Evolutionary conservation across 352 stramenopile species (phyloP), one percentile per base, ranked within the genome.

Genomic region (Phytopythium oedochilum): DNA sequence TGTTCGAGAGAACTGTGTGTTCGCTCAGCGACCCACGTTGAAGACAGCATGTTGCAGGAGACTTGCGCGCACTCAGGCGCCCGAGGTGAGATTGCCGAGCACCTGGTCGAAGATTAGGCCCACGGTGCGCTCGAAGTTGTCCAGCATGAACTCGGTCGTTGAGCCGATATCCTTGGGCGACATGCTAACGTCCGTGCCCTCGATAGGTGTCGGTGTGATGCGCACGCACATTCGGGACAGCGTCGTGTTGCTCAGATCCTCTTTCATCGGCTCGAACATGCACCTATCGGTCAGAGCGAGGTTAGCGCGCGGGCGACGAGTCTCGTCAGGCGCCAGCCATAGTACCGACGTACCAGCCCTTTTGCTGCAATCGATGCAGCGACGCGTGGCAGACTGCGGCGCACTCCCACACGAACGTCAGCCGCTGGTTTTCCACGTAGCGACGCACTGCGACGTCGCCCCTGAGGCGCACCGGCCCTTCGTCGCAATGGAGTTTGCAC

Each of bases 341-440:
- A 18, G 18, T 2, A 20, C 36, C 20, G 17, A 64, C 64, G 10
- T 46, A 83, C 74, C 71, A 85, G 70, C 71, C 71, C 68, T 75
- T 85, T 36, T 82, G 66, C 45, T 63, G 64, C 15, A 85, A 38
- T 12, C 63, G 66, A n/a, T 77, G 67, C 0, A 51, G 31, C 0
- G 64, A 62, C 29, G 63, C 60, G 32, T 66, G 59, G 28, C 51
- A 70, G 8, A 61, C 28, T 10, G 64, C 74, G 8, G 70, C 50
- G 44, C 66, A 85, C 53, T 83, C 71, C 74, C 74, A 85, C 15
- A 78, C 63, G 43, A 73, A 78, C 20, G 71, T 78, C 25, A 83
- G 55, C 17, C 75, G 66, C 22, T 78, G 59, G 22, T 65, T 56
- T 38, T 85, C 74, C 12, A 69, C 49, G 42, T 71, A 85, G 11